These are phyloP conservation scores for Salix dunnii DNA, from an alignment of 345 rosid species.

Conservation along the genomic window DNA sequence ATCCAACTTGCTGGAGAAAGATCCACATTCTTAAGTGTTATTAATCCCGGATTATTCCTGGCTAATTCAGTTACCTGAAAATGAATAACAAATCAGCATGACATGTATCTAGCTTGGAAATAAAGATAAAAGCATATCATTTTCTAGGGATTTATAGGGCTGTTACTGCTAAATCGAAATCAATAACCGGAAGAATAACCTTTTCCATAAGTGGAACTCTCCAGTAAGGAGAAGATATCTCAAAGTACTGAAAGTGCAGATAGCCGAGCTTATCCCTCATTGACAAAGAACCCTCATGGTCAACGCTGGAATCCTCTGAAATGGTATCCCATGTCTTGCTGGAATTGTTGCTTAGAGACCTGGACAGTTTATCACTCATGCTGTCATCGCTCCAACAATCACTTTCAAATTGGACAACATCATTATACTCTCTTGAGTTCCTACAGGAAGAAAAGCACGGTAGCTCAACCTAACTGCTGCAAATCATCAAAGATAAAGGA, in stretches of 20 bases:
- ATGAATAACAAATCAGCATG: not conserved
- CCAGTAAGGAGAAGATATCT: conserved; percentile 52
- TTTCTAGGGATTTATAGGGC: not conserved
- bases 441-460: conserved; percentile 14
- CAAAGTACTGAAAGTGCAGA: conserved; percentile 55
- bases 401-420: conserved; percentile 41
- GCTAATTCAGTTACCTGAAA: conserved; percentile 51
- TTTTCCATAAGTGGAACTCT: conserved; percentile 57
- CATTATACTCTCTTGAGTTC: conserved; percentile 32
- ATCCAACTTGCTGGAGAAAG: conserved; percentile 94
- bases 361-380: conserved; percentile 48
- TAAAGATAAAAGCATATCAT: not conserved
- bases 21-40: conserved; percentile 59
- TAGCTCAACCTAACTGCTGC: not conserved
- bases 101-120: not conserved
- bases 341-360: conserved; percentile 60
- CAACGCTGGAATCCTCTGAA: conserved; percentile 55
- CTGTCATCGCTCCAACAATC: conserved; percentile 70
- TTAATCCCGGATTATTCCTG: conserved; percentile 38
- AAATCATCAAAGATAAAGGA: not conserved
- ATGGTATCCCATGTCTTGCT: conserved; percentile 57
- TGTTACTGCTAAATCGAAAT: not conserved
- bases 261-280: conserved; percentile 44
- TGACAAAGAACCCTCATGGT: conserved; percentile 34
- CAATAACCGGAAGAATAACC: conserved; percentile 30